Conservation (phyloP, 108 stramenopile species). For the Schizochytrium sp. region DNA sequence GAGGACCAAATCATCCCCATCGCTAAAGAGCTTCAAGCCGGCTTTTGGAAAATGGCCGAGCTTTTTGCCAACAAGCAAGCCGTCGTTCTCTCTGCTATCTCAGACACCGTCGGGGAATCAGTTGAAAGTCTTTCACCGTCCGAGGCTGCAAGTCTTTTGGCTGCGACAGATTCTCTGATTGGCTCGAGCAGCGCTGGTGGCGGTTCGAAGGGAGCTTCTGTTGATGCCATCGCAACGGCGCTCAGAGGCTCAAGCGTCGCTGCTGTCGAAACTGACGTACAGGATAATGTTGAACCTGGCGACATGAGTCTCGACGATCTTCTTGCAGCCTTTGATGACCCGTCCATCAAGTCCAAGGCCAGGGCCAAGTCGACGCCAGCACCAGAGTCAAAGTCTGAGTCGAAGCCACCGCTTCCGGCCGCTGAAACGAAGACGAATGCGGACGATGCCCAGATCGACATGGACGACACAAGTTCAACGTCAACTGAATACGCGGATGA, state of each 20-base stretch:
- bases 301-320: slow-evolving; percentile 13
- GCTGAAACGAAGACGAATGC: neutral
- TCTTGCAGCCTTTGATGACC: neutral
- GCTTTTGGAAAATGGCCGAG: slow-evolving; percentile 16
- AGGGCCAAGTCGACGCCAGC: neutral
- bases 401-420: neutral
- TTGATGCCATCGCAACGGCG: neutral
- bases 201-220: neutral
- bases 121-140: neutral
- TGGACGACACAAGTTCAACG: no score
- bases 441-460: neutral
- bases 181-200: no score
- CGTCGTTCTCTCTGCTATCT: neutral
- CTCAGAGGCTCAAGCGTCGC: neutral
- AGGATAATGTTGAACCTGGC: neutral
- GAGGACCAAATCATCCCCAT: neutral
- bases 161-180: no score
- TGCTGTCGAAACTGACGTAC: neutral
- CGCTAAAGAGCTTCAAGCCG: neutral
- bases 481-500: no score
- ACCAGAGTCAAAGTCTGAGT: neutral
- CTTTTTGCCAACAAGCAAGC: neutral
- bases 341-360: neutral
- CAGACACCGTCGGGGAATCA: neutral
- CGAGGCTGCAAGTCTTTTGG: neutral